A percentile compares a stretch with the other conserved stretches of the same genome.
Conservation (phyloP, 805 yeast species). For the Lachancea waltii region DNA sequence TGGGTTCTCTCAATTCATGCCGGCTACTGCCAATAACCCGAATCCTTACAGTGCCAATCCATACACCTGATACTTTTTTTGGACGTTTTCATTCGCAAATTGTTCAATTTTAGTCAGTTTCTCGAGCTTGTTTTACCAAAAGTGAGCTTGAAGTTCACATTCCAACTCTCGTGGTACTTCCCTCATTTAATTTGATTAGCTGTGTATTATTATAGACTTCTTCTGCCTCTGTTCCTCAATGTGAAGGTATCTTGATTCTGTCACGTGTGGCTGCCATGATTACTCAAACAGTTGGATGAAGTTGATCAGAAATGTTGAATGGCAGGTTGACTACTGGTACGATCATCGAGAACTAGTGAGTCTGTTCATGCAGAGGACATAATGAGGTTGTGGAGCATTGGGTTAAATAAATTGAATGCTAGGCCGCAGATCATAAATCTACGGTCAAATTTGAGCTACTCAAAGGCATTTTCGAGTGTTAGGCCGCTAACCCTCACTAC, state of each 20-base stretch:
- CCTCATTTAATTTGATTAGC: no score
- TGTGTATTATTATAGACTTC: conserved; percentile 3
- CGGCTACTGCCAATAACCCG: conserved; percentile 15
- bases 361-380: not conserved
- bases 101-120: not conserved
- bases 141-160: no score
- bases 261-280: not conserved
- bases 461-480: conserved; percentile 3
- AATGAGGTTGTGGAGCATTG: not conserved
- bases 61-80: not conserved
- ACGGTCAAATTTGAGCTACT: conserved; percentile 1
- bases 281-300: not conserved
- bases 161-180: no score
- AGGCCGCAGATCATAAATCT: not conserved
- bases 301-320: not conserved
- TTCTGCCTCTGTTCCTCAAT: no score
- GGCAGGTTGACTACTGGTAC: not conserved
- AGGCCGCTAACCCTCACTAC: no score
- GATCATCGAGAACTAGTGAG: not conserved
- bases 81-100: not conserved
- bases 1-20: conserved; percentile 33
- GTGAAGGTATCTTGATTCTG: no score
- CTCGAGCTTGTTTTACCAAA: no score
- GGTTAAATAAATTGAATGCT: not conserved
- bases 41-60: conserved; percentile 25